Conservation (phyloP, 2,329 filamentous ascomycete species). For the Fusarium illudens region DNA sequence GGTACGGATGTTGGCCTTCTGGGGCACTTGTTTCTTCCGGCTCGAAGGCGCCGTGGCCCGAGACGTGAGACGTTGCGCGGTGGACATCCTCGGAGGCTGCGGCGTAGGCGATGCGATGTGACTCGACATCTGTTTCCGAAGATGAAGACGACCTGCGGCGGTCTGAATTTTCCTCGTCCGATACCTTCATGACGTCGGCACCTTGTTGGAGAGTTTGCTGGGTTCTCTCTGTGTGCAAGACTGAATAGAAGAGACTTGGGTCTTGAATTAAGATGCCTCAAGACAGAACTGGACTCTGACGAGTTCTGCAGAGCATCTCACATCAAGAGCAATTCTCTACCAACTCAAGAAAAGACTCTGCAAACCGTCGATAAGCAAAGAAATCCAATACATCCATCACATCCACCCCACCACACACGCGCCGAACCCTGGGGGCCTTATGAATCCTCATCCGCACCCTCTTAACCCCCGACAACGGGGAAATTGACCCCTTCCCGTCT, state of each 20-base stretch:
- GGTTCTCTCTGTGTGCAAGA: background rate
- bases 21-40: slow-evolving; percentile 11
- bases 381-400: background rate
- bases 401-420: background rate
- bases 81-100: slow-evolving; percentile 15
- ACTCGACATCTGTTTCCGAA: background rate
- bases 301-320: background rate
- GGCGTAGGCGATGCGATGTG: background rate
- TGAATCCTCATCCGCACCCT: background rate
- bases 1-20: slow-evolving; percentile 25
- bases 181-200: slow-evolving; percentile 14
- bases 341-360: background rate
- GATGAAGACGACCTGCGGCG: background rate
- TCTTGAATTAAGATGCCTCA: background rate
- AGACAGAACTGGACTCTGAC: background rate
- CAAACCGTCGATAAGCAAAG: background rate
- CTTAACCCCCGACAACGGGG: background rate
- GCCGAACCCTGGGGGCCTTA: background rate
- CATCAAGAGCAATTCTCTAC: background rate
- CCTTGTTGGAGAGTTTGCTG: background rate
- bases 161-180: background rate
- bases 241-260: background rate
- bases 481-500: background rate
- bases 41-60: slow-evolving; percentile 43
- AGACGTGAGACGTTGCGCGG: slow-evolving; percentile 43